Evolutionary conservation across 768 basidiomycete species (phyloP), one percentile per base, ranked within the genome.

Genomic region (Butyriboletus loyo): DNA sequence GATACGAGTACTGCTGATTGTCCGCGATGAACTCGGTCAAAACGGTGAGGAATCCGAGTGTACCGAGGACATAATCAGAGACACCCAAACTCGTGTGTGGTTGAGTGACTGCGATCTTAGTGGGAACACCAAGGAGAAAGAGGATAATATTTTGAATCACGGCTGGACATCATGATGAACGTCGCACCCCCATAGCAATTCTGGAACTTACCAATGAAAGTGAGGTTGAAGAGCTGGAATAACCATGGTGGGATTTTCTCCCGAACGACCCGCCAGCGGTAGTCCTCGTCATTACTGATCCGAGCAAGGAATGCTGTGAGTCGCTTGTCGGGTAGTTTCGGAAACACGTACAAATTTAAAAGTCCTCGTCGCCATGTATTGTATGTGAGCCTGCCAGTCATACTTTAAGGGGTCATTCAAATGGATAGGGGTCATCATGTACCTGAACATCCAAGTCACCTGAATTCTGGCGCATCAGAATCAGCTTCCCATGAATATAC

Each of bases 1-100:
- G 89, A 70, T 78, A 96, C 4, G 87, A 82, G 68, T 82, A 94
- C 61, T 98, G 96, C 66, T 94, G 91, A 59, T 95, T 93, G 68
- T 98, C 96, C 5, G 95, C 81, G 1, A 80, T 83, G 72, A 90
- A 92, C 65, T 98, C 95, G 32, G 84, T 56, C 2, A 72, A 76
- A 40, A 96, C 67, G 15, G 82, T 71, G 15, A 77, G 50, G 9
- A 96, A 69, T 3, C 86, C 84, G 5, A 86, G 64, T 0, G 68
- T 59, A 7, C 82, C 77, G 28, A 97, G 80, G 22, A 76, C 41
- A 57, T 80, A 78, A 61, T 98, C 95, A 7, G 85, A 80, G 1
- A 66, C 57, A 19, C 73, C 66, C 44, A 91, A 78, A 9, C 73
- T 52, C 7, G 74, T 72, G 50, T 84, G 79, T 17, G 84, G 76